These are phyloP conservation scores for Brassica napus DNA, from an alignment of 345 rosid species.

Conservation along the genomic window DNA sequence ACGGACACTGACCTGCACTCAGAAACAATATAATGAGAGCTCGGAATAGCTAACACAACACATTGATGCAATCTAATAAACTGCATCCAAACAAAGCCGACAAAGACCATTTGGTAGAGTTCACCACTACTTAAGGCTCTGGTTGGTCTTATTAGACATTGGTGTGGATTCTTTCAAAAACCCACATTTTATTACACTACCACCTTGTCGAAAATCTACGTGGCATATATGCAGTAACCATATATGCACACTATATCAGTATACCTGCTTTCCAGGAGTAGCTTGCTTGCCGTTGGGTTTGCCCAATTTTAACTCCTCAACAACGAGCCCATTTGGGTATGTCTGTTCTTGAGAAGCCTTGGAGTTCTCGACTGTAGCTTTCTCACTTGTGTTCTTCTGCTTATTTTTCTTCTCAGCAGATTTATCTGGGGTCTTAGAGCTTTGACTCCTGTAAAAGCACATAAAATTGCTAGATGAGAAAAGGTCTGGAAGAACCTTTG, in stretches of 20 bases:
- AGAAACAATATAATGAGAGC: conserved; percentile 15
- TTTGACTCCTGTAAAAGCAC: conserved; percentile 25
- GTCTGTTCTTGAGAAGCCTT: conserved; percentile 48
- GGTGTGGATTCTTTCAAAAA: background rate
- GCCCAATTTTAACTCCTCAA: conserved; percentile 85
- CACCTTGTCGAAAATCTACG: background rate
- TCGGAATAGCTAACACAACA: background rate
- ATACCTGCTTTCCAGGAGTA: conserved; percentile 73
- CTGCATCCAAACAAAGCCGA: background rate
- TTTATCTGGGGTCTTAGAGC: conserved; percentile 40
- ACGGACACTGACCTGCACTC: conserved; percentile 69
- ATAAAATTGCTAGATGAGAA: background rate
- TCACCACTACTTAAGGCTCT: background rate
- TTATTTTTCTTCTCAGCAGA: conserved; percentile 63
- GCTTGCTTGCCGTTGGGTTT: conserved; percentile 94
- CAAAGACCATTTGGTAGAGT: background rate
- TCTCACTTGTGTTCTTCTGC: conserved; percentile 59
- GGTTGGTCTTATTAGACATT: background rate
- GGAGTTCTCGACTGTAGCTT: conserved; percentile 35
- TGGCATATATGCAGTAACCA: background rate
- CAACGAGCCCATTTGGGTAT: conserved; percentile 75
- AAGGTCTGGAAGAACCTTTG: background rate
- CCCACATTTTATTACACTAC: conserved; percentile 1
- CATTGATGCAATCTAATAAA: background rate
- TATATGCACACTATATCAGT: background rate